Conservation (phyloP, 2,329 filamentous ascomycete genomes). For the Ophiosphaerella korrae region DNA sequence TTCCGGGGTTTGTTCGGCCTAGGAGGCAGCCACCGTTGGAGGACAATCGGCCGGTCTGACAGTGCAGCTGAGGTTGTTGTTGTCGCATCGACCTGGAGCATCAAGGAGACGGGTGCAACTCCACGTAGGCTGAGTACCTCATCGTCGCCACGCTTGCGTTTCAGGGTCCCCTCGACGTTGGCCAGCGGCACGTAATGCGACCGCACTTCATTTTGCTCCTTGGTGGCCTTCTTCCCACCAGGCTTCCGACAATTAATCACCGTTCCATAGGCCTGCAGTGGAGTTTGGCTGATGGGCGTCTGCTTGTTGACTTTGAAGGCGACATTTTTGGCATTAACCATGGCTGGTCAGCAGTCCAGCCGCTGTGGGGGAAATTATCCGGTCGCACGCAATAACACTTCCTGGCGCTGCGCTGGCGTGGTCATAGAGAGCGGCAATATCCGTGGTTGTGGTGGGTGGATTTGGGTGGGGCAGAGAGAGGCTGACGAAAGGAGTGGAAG, state of each 20-base stretch:
- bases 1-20: slow-evolving; percentile 37
- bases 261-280: slow-evolving; percentile 37
- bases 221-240: slow-evolving; percentile 30
- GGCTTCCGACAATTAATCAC: slow-evolving; percentile 44
- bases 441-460: slow-evolving; percentile 6
- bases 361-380: slow-evolving; percentile 25
- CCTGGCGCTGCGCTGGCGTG: slow-evolving; percentile 7
- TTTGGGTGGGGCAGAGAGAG: slow-evolving; percentile 19
- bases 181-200: slow-evolving; percentile 37
- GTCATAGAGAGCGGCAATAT: slow-evolving; percentile 15
- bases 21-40: slow-evolving; percentile 26
- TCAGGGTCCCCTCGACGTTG: slow-evolving; percentile 33
- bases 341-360: slow-evolving; percentile 44
- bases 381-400: slow-evolving; percentile 22
- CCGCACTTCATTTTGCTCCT: slow-evolving; percentile 31
- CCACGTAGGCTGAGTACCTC: slow-evolving; percentile 10
- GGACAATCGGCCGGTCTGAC: slow-evolving; percentile 18
- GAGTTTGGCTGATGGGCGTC: slow-evolving; percentile 31
- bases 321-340: slow-evolving; percentile 47
- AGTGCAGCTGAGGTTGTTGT: slow-evolving; percentile 7
- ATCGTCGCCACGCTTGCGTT: slow-evolving; percentile 31
- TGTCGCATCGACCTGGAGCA: slow-evolving; percentile 9
- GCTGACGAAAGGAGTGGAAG: slow-evolving; percentile 26
- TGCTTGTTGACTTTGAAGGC: slow-evolving; percentile 48
- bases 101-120: slow-evolving; percentile 1